Conservation (phyloP, 305 asterid species). For the Solanum aculeatissimum region DNA sequence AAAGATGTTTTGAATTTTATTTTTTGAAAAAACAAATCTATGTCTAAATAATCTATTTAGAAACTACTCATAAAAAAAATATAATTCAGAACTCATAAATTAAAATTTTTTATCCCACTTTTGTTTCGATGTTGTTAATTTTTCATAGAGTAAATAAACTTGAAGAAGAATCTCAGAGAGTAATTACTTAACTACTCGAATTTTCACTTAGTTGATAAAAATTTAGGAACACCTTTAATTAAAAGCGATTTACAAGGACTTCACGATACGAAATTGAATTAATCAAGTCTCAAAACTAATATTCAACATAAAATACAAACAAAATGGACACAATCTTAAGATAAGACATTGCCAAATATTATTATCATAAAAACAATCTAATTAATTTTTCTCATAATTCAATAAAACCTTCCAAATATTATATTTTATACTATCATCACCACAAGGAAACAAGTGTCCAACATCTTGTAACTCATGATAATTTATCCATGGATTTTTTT, state of each 20-base stretch:
- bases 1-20: too few relatives aligned
- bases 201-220: background rate
- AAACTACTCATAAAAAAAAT: too few relatives aligned
- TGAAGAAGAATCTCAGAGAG: slow-evolving; percentile 37
- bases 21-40: too few relatives aligned
- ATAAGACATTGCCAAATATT: background rate
- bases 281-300: background rate
- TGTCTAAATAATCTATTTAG: too few relatives aligned
- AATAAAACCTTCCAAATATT: slow-evolving; percentile 44
- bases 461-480: slow-evolving; percentile 57
- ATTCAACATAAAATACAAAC: accelerated
- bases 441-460: slow-evolving; percentile 51
- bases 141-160: slow-evolving; percentile 40
- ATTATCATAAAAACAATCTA: background rate
- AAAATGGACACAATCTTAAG: accelerated
- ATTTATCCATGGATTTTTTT: slow-evolving; percentile 63
- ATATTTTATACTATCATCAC: slow-evolving; percentile 23
- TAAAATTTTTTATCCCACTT: too few relatives aligned
- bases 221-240: background rate
- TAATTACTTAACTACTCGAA: background rate
- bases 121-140: background rate
- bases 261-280: accelerated
- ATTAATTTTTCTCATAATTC: background rate
- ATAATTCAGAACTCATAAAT: too few relatives aligned
- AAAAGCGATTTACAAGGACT: accelerated